Evolutionary conservation across 2,329 filamentous ascomycete genomes (phyloP).

Genomic region (Aspergillus alliaceus): DNA sequence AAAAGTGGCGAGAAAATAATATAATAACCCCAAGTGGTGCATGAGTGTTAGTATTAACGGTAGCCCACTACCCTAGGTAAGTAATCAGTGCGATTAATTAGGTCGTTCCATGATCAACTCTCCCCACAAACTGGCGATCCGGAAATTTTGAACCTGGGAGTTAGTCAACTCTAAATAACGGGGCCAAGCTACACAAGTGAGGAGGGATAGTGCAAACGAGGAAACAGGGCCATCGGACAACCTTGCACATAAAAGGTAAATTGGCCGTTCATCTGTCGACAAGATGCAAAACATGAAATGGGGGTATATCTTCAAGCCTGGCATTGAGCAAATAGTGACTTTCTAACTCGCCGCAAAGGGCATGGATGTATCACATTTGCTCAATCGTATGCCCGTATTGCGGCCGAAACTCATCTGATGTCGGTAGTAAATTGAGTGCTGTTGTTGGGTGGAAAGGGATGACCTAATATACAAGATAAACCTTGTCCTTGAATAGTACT

Average conservation of each 20-base stretch:
- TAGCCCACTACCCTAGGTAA: neutral
- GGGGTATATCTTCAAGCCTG: neutral
- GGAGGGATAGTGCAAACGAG: neutral
- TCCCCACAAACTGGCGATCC: constrained; percentile 10
- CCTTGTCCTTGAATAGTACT: neutral
- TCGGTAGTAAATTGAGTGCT: neutral
- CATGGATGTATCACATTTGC: constrained; percentile 1
- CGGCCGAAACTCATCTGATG: neutral
- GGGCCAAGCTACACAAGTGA: neutral
- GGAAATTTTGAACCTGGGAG: constrained; percentile 4
- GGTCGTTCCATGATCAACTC: neutral
- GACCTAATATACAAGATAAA: neutral
- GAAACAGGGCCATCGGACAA: neutral
- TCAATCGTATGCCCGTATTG: neutral
- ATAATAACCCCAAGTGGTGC: neutral
- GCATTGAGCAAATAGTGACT: neutral
- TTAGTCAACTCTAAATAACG: neutral
- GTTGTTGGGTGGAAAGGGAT: neutral
- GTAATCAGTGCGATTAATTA: constrained; percentile 2
- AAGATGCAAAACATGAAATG: neutral
- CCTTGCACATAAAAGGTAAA: constrained; percentile 1
- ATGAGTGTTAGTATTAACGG: neutral
- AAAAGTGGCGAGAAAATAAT: neutral
- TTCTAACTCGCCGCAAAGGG: neutral
- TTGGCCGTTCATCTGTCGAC: neutral